A percentile compares a stretch with the other conserved stretches of the same genome.
These are phyloP conservation scores for Arthrobotrys pseudoclavata DNA, from an alignment of 2,329 filamentous ascomycete species.

Conservation along the genomic window DNA sequence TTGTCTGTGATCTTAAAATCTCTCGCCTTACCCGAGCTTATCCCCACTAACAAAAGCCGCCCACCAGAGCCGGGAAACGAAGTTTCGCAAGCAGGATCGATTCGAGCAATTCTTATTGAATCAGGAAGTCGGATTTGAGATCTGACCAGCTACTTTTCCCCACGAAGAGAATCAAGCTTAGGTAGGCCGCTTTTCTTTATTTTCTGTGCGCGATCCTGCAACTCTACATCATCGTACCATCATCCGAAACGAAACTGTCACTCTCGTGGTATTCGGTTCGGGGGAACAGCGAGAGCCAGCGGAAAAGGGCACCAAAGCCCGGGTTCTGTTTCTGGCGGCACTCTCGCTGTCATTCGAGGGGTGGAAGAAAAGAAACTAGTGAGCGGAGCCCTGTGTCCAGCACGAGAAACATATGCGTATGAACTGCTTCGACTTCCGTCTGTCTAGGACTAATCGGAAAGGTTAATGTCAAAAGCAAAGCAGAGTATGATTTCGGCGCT, in stretches of 20 bases:
- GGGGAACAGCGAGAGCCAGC: constrained; percentile 58
- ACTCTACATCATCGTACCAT: constrained; percentile 60
- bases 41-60: constrained; percentile 46
- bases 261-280: constrained; percentile 59
- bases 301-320: constrained; percentile 36
- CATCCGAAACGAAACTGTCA: constrained; percentile 59
- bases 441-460: constrained; percentile 57
- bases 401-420: constrained; percentile 12
- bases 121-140: constrained; percentile 45
- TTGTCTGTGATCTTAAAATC: constrained; percentile 29
- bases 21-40: constrained; percentile 56
- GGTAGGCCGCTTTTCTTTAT: constrained; percentile 42
- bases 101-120: constrained; percentile 17
- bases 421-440: constrained; percentile 11
- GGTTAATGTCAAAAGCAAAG: constrained; percentile 52
- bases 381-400: constrained; percentile 50
- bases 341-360: constrained; percentile 45
- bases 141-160: constrained; percentile 36
- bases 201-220: constrained; percentile 51
- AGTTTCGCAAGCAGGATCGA: constrained; percentile 29
- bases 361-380: constrained; percentile 44
- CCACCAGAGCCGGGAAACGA: constrained; percentile 34
- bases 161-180: constrained; percentile 40
- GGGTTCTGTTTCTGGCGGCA: constrained; percentile 49
- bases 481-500: constrained; percentile 50